A percentile compares a stretch with the other conserved stretches of the same genome.
Evolutionary conservation across 1,139 yeast genomes (phyloP).

Genomic region (Zygosaccharomyces pseudobailii): DNA sequence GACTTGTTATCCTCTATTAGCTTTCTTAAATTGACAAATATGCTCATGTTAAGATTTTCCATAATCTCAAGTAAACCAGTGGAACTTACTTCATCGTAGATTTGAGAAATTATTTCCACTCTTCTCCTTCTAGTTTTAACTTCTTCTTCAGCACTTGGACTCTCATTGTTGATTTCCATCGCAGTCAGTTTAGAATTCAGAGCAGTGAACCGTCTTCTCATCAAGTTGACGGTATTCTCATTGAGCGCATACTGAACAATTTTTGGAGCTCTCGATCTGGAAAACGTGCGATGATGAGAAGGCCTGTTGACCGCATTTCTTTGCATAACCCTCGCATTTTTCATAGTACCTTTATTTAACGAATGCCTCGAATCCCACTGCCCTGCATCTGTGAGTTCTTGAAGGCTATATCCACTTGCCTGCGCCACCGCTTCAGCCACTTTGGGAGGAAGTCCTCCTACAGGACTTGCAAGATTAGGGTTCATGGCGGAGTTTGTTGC

Average conservation of each 20-base stretch:
- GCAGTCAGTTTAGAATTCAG: slow-evolving; percentile 18
- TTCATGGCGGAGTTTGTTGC: background rate
- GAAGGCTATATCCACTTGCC: slow-evolving; percentile 18
- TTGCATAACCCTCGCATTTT: slow-evolving; percentile 1
- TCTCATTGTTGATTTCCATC: slow-evolving; percentile 7
- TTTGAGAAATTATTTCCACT: slow-evolving; percentile 30
- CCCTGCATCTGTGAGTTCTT: background rate
- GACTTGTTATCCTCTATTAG: slow-evolving; percentile 10
- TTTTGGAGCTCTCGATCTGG: slow-evolving; percentile 20
- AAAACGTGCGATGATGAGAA: slow-evolving; percentile 16
- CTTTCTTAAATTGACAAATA: slow-evolving; percentile 27
- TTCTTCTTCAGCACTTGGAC: slow-evolving; percentile 8
- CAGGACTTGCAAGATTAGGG: background rate
- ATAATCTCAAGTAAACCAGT: slow-evolving; percentile 28
- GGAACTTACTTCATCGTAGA: slow-evolving; percentile 31
- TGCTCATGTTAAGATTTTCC: slow-evolving; percentile 31
- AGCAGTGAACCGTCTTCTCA: slow-evolving; percentile 22
- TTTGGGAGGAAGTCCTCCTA: slow-evolving; percentile 19
- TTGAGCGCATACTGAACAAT: slow-evolving; percentile 24
- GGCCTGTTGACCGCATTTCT: slow-evolving; percentile 10
- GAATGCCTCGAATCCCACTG: background rate
- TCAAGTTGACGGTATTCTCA: slow-evolving; percentile 22
- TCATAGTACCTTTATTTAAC: background rate
- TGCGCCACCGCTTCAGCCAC: slow-evolving; percentile 24
- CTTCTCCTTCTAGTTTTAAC: slow-evolving; percentile 18